Conservation (phyloP, 352 stramenopile species). For the Thalassiosira hispida region DNA sequence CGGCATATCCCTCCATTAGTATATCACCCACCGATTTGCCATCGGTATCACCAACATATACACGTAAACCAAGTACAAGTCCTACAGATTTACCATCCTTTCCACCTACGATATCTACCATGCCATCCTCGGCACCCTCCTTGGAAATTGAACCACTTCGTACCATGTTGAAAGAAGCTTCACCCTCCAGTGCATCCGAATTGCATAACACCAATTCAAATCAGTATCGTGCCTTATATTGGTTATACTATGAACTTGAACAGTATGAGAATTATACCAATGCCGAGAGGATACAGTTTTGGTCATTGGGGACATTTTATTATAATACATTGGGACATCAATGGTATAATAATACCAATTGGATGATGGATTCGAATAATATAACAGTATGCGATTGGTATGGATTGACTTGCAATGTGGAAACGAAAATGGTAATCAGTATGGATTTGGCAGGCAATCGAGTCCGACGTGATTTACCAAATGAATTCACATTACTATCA, state of each 20-base stretch:
- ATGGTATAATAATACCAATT: constrained; percentile 58
- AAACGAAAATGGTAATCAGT: constrained; percentile 17
- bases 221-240: constrained; percentile 20
- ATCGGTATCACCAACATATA: constrained; percentile 3
- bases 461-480: constrained; percentile 45
- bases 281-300: constrained; percentile 24
- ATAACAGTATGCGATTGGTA: constrained; percentile 52
- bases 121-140: constrained; percentile 20
- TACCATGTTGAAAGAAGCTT: constrained; percentile 14
- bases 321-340: constrained; percentile 15
- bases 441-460: constrained; percentile 57
- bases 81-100: constrained; percentile 2
- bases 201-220: constrained; percentile 11
- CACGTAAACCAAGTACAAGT: background rate
- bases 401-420: constrained; percentile 53
- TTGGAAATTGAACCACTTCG: constrained; percentile 34
- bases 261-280: constrained; percentile 26
- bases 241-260: constrained; percentile 27
- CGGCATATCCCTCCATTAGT: background rate
- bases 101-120: constrained; percentile 7
- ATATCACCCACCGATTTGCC: background rate
- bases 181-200: background rate
- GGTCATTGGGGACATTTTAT: constrained; percentile 29
- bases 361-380: constrained; percentile 53
- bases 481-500: constrained; percentile 44